These are phyloP conservation scores for Prototheca cutis DNA, from an alignment of 163 green algal genomes.

Conservation along the genomic window DNA sequence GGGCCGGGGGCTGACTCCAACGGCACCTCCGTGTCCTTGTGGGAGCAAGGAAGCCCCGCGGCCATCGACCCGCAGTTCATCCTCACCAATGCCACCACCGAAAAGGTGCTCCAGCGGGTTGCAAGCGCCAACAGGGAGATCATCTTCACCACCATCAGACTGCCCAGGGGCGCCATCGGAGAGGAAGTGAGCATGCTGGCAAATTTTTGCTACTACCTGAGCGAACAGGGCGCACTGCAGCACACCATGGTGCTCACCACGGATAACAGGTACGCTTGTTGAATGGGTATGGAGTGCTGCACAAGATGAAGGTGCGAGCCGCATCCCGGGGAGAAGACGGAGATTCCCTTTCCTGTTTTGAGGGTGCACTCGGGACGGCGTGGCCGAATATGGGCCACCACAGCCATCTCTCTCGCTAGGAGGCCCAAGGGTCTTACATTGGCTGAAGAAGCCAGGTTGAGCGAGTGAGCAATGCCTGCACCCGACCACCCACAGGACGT, in stretches of 20 bases:
- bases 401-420: too few species aligned
- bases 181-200: not conserved
- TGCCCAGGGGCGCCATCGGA: not conserved
- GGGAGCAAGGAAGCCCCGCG: too few species aligned
- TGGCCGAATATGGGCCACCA: too few species aligned
- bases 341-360: too few species aligned
- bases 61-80: not conserved
- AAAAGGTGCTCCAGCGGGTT: not conserved
- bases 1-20: too few species aligned
- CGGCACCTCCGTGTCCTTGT: too few species aligned
- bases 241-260: conserved; percentile 13
- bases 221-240: not conserved
- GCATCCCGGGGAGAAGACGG: too few species aligned
- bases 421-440: too few species aligned
- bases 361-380: too few species aligned
- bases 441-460: too few species aligned
- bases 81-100: not conserved
- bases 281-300: not conserved
- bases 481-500: conserved; percentile 5
- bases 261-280: not conserved
- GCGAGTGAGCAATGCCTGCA: too few species aligned
- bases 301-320: too few species aligned
- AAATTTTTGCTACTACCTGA: conserved; percentile 1
- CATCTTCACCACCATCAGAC: conserved; percentile 4
- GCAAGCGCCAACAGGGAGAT: not conserved